Evolutionary conservation across 768 basidiomycete genomes (phyloP).

Genomic region (Pisolithus tinctorius): DNA sequence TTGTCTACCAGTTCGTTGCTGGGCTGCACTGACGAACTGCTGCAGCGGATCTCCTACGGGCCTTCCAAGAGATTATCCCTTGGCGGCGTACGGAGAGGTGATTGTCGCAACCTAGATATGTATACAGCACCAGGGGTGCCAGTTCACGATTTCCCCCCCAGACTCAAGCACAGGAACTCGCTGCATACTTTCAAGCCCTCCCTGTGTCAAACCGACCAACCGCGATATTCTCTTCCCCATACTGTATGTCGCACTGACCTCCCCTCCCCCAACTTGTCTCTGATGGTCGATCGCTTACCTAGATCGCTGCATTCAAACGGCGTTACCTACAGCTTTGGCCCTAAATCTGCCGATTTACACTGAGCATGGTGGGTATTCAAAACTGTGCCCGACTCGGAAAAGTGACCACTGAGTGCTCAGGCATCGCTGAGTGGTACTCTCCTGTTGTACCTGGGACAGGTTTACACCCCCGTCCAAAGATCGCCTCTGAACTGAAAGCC

Average conservation of each 20-base stretch:
- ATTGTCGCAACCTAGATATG: constrained; percentile 1
- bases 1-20: neutral
- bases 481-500: constrained; percentile 43
- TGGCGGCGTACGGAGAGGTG: constrained; percentile 69
- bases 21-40: constrained; percentile 4
- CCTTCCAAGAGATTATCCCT: constrained; percentile 63
- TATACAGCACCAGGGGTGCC: neutral
- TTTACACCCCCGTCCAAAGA: constrained; percentile 67
- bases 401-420: constrained; percentile 26
- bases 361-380: constrained; percentile 55
- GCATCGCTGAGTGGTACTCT: constrained; percentile 75
- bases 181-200: constrained; percentile 53
- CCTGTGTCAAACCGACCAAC: constrained; percentile 65
- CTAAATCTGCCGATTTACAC: constrained; percentile 65
- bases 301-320: constrained; percentile 88
- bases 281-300: neutral
- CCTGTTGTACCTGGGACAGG: constrained; percentile 60
- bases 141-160: constrained; percentile 18
- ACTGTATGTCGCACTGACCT: constrained; percentile 43
- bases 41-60: constrained; percentile 59
- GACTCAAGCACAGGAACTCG: constrained; percentile 71
- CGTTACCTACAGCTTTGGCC: constrained; percentile 53
- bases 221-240: constrained; percentile 79
- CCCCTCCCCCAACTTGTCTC: neutral
- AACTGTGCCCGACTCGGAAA: neutral